Evolutionary conservation across 345 rosid species (phyloP).

Genomic region (Theobroma cacao): DNA sequence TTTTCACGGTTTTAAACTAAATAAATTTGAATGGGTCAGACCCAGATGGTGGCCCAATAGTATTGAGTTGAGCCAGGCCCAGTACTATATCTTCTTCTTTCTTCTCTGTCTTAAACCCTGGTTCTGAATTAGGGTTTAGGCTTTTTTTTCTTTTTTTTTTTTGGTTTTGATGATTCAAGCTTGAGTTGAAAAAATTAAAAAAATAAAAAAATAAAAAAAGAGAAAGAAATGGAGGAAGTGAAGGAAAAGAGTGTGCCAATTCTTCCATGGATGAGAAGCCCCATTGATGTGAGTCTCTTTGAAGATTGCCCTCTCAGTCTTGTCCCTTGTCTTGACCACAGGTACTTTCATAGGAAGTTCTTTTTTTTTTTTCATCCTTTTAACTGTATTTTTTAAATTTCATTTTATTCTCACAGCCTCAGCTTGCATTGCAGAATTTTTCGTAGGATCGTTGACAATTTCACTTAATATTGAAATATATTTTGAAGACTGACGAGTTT

Average conservation of each 20-base stretch:
- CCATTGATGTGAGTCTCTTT: conserved; percentile 53
- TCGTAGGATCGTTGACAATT: neutral
- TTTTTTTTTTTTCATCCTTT: neutral
- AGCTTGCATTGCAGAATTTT: neutral
- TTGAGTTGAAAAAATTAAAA: neutral
- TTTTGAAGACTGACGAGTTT: neutral
- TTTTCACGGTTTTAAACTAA: too few species aligned
- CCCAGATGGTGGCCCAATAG: neutral
- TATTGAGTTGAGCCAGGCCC: neutral
- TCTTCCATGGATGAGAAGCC: conserved; percentile 94
- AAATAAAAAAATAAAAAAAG: neutral
- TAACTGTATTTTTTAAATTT: neutral
- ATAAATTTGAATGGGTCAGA: neutral
- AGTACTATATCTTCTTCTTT: neutral
- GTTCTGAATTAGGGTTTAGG: neutral
- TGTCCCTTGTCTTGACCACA: conserved; percentile 76
- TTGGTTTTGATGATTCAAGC: neutral
- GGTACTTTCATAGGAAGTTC: conserved; percentile 45
- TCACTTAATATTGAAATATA: neutral
- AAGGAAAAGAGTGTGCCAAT: conserved; percentile 43
- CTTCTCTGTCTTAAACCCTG: neutral
- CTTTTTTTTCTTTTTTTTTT: too few species aligned
- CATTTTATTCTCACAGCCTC: too few species aligned
- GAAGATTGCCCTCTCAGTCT: conserved; percentile 55
- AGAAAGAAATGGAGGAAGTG: conserved; percentile 27